Evolutionary conservation across 805 yeast genomes (phyloP).

Genomic region (Cyberlindnera mrakii): DNA sequence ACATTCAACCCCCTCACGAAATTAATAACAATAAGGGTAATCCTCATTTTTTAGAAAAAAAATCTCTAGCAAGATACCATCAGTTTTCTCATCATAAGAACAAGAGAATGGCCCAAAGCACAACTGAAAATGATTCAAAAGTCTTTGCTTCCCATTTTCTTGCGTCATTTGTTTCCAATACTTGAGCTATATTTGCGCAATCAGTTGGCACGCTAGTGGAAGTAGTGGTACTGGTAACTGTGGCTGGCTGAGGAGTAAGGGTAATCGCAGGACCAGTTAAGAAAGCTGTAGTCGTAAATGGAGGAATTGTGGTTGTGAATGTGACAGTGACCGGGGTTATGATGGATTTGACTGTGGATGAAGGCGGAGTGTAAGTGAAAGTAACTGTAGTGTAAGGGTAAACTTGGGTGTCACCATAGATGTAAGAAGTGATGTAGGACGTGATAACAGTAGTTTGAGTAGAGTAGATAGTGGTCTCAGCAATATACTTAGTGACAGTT

Average conservation of each 20-base stretch:
- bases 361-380: conserved; percentile 7
- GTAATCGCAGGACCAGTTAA: background rate
- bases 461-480: conserved; percentile 11
- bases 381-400: conserved; percentile 16
- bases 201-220: background rate
- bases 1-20: too few species aligned
- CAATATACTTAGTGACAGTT: conserved; percentile 12
- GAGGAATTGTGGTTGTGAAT: conserved; percentile 1
- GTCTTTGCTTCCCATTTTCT: background rate
- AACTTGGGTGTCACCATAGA: conserved; percentile 7
- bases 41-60: too few species aligned
- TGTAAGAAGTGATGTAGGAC: conserved; percentile 11
- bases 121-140: background rate
- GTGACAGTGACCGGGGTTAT: conserved; percentile 2
- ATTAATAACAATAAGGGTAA: too few species aligned
- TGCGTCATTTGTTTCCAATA: background rate
- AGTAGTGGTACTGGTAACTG: conserved; percentile 1
- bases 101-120: background rate
- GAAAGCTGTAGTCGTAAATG: conserved; percentile 1
- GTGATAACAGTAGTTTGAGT: conserved; percentile 6
- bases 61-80: too few species aligned
- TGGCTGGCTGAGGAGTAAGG: conserved; percentile 1
- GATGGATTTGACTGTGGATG: background rate
- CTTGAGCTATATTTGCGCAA: background rate
- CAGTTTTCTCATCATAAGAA: background rate